These are phyloP conservation scores for Pogostemon cablin DNA, from an alignment of 257 asterid genomes.

Conservation along the genomic window DNA sequence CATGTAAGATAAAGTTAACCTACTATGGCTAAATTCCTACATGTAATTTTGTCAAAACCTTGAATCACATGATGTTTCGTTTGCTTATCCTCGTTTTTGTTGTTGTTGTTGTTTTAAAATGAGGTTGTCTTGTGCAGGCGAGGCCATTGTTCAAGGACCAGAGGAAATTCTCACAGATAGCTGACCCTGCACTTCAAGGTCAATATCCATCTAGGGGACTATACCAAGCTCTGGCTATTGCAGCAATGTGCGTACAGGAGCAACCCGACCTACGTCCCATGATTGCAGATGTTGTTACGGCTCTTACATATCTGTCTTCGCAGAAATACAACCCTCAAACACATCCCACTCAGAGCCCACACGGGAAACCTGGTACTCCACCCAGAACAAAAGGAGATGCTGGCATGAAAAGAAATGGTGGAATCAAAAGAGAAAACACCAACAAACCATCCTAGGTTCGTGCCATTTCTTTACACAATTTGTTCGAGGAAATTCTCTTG, in stretches of 20 bases:
- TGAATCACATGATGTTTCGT: neutral
- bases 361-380: constrained; percentile 56
- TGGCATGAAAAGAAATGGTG: constrained; percentile 41
- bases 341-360: constrained; percentile 47
- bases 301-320: constrained; percentile 73
- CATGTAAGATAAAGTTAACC: too few relatives aligned
- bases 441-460: constrained; percentile 33
- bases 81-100: neutral
- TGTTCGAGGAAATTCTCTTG: neutral
- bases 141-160: constrained; percentile 84
- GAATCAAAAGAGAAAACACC: constrained; percentile 40
- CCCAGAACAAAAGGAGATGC: constrained; percentile 51
- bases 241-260: constrained; percentile 93
- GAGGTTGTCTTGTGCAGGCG: constrained; percentile 49
- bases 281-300: constrained; percentile 89
- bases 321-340: constrained; percentile 58
- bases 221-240: constrained; percentile 84
- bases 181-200: constrained; percentile 84
- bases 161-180: constrained; percentile 70
- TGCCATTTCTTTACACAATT: constrained; percentile 19
- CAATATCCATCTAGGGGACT: constrained; percentile 76
- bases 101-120: neutral
- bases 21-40: too few relatives aligned
- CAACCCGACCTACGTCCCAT: constrained; percentile 74
- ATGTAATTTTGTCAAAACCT: neutral